These are phyloP conservation scores for Hypoxylon sp. DNA, from an alignment of 2,329 filamentous ascomycete genomes.

Conservation along the genomic window DNA sequence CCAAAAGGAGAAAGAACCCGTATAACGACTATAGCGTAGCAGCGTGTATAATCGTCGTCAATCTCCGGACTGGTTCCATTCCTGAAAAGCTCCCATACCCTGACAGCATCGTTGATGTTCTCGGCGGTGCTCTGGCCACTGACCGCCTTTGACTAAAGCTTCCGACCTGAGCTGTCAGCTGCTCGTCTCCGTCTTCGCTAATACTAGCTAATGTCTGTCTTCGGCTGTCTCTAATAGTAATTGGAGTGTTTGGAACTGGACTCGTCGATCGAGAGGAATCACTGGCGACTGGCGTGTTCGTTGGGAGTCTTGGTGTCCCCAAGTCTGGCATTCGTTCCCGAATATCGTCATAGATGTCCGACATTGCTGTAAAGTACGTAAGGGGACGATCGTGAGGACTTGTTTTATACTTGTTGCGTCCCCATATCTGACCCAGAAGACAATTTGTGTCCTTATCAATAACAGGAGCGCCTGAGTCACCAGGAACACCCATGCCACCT, in stretches of 20 bases:
- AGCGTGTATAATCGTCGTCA: constrained; percentile 15
- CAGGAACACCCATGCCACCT: constrained; percentile 32
- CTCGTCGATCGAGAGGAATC: not conserved
- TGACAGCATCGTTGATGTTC: not conserved
- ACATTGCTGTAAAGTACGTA: constrained; percentile 34
- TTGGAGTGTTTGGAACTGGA: not conserved
- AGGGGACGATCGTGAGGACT: constrained; percentile 6
- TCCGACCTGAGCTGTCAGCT: not conserved
- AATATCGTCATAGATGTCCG: constrained; percentile 38
- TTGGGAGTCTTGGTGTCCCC: constrained; percentile 11
- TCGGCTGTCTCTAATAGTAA: not conserved
- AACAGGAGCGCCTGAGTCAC: constrained; percentile 37
- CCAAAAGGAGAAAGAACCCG: not conserved
- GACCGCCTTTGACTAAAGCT: constrained; percentile 12
- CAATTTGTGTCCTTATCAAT: constrained; percentile 22
- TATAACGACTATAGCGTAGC: constrained; percentile 13
- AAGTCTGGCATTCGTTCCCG: constrained; percentile 19
- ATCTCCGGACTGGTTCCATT: constrained; percentile 23
- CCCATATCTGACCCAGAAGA: constrained; percentile 40
- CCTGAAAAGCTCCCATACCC: constrained; percentile 9
- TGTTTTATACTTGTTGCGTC: constrained; percentile 23
- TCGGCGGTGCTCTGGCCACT: constrained; percentile 2
- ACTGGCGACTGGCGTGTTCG: not conserved
- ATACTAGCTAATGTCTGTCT: constrained; percentile 10
- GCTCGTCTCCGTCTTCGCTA: constrained; percentile 14